Conservation (phyloP, 1,284 basidiomycete species). For the Golubevia pallescens region DNA sequence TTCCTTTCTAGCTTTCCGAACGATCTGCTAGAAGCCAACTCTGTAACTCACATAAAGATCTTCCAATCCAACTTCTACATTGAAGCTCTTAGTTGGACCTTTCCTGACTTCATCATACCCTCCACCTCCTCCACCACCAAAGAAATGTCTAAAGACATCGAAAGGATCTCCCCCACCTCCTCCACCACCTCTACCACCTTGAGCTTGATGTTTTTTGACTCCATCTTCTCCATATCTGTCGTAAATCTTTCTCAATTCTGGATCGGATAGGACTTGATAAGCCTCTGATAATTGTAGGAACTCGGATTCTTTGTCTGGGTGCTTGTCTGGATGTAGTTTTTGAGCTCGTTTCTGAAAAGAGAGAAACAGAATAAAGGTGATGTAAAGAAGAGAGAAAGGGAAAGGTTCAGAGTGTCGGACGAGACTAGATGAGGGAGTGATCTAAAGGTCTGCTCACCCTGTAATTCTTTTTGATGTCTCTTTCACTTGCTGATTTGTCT, state of each 20-base stretch:
- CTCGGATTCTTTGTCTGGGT: constrained; percentile 57
- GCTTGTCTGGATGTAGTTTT: constrained; percentile 61
- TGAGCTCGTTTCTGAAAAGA: constrained; percentile 36
- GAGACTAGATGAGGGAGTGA: neutral
- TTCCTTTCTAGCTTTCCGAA: too few species aligned
- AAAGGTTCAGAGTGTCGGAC: neutral
- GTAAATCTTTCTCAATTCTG: constrained; percentile 52
- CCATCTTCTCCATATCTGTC: constrained; percentile 55
- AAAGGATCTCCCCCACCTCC: constrained; percentile 45
- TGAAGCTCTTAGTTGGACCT: constrained; percentile 52
- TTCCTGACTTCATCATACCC: constrained; percentile 31
- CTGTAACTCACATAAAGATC: constrained; percentile 46
- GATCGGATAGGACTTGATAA: constrained; percentile 54
- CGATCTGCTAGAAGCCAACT: too few species aligned
- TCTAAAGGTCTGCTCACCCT: constrained; percentile 14
- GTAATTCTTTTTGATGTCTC: constrained; percentile 61
- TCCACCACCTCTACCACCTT: constrained; percentile 9
- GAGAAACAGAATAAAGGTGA: neutral
- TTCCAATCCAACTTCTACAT: constrained; percentile 41
- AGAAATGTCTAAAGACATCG: constrained; percentile 60
- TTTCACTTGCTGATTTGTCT: constrained; percentile 37
- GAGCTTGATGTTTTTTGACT: constrained; percentile 53
- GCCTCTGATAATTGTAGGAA: constrained; percentile 54
- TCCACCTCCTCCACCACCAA: constrained; percentile 42
- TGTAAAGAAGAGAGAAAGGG: neutral